Evolutionary conservation across 2,329 filamentous ascomycete species (phyloP), one percentile per base, ranked within the genome.

Genomic region (Mariannaea elegans): DNA sequence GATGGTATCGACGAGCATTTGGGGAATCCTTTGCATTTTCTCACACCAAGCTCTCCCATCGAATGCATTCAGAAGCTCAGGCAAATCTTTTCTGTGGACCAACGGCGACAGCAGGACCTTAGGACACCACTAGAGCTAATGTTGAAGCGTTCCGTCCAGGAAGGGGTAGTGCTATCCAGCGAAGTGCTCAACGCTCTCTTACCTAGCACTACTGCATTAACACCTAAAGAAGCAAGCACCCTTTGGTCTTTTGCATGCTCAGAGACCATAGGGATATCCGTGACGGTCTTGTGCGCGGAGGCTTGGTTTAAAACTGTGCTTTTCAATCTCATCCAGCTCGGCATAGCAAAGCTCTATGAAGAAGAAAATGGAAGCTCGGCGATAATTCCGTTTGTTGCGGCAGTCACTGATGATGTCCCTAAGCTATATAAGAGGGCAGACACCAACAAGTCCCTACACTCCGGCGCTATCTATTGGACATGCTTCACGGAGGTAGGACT

Each of bases 1-100:
- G 57, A 51, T n/a, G 39, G 31, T 13, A 31, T 32, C 21, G 39
- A 56, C 7, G 12, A 27, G 0, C 3, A 46, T 13, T 7, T 3
- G 0, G 57, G 57, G 3, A 60, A 8, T 12, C 57, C 57, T 1
- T 24, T 60, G 2, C 31, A 56, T 27, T 31, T 13, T 14, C 23
- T 60, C 18, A n/a, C 7, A 5, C 1, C 3, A 0, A 1, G 27
- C 2, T 23, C 39, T 4, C 14, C 18, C 24, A 0, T 41, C 3
- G 14, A 60, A 7, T 60, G 45, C 8, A 4, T 56, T 10, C 12
- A 21, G 2, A 7, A 41, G 2, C 32, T 50, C n/a, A 46, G 23
- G n/a, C 10, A 7, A 2, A 1, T 51, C 2, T 51, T 51, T 14
- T 16, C 50, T 16, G 13, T 56, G 1, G 13, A 47, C 4, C 39